phyloP scores from a whole-genome alignment of 257 asterid genomes.

The Gentiana straminea region DNA sequence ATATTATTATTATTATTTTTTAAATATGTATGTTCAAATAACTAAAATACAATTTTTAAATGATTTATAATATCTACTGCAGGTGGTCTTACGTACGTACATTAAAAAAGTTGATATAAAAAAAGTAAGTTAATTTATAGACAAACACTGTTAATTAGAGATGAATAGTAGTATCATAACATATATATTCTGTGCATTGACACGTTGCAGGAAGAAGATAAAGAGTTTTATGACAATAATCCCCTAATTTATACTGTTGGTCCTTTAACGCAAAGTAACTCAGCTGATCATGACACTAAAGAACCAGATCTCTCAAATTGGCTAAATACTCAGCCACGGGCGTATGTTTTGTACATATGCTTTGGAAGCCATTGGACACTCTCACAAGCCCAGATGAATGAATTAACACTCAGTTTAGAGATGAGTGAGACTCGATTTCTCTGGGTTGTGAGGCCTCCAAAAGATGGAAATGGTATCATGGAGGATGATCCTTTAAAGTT shows the following conservation, averaged over 20 bases:
- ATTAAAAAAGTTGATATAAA: no score
- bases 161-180: no score
- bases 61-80: no score
- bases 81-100: no score
- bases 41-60: no score
- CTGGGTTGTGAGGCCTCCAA: conserved; percentile 18
- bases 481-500: neutral
- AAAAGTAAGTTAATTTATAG: no score
- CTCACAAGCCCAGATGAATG: conserved; percentile 13
- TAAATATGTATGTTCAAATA: no score
- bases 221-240: conserved; percentile 6
- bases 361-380: conserved; percentile 9
- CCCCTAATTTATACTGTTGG: conserved; percentile 39
- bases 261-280: conserved; percentile 22
- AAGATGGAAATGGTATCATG: conserved; percentile 10
- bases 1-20: no score
- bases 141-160: no score
- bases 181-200: no score
- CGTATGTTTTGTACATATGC: conserved; percentile 14
- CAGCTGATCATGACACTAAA: neutral
- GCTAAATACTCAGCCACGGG: conserved; percentile 11
- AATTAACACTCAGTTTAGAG: conserved; percentile 11
- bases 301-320: neutral
- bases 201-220: conserved; percentile 11
- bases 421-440: conserved; percentile 15